Evolutionary conservation across 2,329 filamentous ascomycete species (phyloP).

Genomic region (Penicillium sumatraense): DNA sequence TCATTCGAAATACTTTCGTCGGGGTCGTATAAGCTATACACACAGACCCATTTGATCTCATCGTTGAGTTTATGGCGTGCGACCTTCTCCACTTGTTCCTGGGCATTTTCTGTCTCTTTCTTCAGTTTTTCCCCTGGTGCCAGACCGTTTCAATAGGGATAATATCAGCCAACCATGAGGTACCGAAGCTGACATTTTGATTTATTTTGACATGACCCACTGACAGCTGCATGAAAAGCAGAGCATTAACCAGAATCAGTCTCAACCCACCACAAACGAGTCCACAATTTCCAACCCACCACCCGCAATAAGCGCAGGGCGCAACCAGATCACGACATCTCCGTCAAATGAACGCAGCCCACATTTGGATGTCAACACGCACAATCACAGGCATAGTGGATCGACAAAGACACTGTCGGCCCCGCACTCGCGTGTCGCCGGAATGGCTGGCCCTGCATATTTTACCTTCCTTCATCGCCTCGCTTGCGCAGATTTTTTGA

Average conservation of each 20-base stretch:
- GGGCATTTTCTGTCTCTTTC: not conserved
- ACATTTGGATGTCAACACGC: not conserved
- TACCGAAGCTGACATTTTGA: too few relatives aligned
- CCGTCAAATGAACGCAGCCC: conserved; percentile 24
- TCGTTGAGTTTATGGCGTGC: conserved; percentile 6
- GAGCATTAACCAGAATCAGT: not conserved
- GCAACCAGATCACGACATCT: conserved; percentile 30
- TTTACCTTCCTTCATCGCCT: not conserved
- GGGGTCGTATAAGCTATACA: not conserved
- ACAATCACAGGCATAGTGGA: not conserved
- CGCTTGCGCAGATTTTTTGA: not conserved
- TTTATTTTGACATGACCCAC: not conserved
- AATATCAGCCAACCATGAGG: not conserved
- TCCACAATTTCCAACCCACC: not conserved
- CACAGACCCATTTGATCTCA: conserved; percentile 2
- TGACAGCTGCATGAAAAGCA: not conserved
- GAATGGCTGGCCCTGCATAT: not conserved
- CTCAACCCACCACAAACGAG: not conserved
- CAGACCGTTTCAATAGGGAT: not conserved
- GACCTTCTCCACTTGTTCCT: not conserved
- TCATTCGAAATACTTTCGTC: not conserved
- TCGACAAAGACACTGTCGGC: not conserved
- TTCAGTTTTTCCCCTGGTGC: not conserved
- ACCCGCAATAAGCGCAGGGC: not conserved
- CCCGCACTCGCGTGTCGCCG: not conserved